Conservation (phyloP, 108 stramenopile genomes). For the Nannochloropsis granulata region DNA sequence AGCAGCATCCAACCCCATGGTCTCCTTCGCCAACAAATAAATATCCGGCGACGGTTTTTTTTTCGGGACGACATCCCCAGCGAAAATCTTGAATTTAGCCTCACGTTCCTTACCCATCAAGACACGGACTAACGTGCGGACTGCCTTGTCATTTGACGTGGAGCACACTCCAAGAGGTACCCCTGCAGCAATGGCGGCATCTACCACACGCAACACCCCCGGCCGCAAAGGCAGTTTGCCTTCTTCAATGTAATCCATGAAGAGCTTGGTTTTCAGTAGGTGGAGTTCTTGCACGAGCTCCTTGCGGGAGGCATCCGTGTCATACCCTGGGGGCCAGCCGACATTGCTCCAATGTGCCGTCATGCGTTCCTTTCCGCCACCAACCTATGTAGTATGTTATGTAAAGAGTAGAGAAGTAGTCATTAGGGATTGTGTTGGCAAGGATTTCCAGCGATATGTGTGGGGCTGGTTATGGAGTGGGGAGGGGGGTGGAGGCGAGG, state of each 20-base stretch:
- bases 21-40: conserved; percentile 62
- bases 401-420: no score
- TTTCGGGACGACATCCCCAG: conserved; percentile 70
- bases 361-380: conserved; percentile 88
- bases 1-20: conserved; percentile 61
- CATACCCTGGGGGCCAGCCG: conserved; percentile 56
- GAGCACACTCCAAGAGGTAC: conserved; percentile 69
- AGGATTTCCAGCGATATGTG: no score
- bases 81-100: conserved; percentile 60
- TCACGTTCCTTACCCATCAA: conserved; percentile 66
- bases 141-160: conserved; percentile 75
- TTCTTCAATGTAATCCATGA: conserved; percentile 59
- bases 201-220: conserved; percentile 64
- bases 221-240: conserved; percentile 64
- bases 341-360: conserved; percentile 63
- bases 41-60: conserved; percentile 89
- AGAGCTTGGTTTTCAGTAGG: conserved; percentile 73
- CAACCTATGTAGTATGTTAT: not conserved
- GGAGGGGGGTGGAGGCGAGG: no score
- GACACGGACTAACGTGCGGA: conserved; percentile 57
- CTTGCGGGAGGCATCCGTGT: conserved; percentile 28
- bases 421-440: no score
- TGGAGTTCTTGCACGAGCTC: conserved; percentile 63
- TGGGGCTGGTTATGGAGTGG: no score
- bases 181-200: conserved; percentile 55